Evolutionary conservation across 106 monocot species (phyloP).

Genomic region (Platanthera zijinensis): DNA sequence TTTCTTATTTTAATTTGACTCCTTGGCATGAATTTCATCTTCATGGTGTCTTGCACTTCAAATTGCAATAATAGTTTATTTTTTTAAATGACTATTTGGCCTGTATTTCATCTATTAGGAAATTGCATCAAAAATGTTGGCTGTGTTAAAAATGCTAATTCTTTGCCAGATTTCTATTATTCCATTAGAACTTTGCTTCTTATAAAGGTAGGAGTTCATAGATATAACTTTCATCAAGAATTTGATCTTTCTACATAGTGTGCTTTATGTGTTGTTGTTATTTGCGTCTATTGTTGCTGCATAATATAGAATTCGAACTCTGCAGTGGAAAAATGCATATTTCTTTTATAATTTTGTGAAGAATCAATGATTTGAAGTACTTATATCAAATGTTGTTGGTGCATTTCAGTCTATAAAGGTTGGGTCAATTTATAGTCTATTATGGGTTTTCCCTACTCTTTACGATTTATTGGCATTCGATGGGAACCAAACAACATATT

Average conservation of each 20-base stretch:
- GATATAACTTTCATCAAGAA: too few species aligned
- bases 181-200: too few species aligned
- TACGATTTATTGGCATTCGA: too few species aligned
- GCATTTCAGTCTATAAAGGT: conserved; percentile 65
- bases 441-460: too few species aligned
- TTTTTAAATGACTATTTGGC: too few species aligned
- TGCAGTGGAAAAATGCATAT: background rate
- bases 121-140: conserved; percentile 40
- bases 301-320: background rate
- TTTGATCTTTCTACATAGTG: too few species aligned
- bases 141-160: conserved; percentile 36
- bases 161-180: conserved; percentile 60
- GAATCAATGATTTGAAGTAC: conserved; percentile 52
- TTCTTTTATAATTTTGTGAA: conserved; percentile 19
- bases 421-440: background rate
- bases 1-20: too few species aligned
- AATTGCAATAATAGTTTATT: too few species aligned
- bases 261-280: background rate
- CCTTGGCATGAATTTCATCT: too few species aligned
- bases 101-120: conserved; percentile 27
- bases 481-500: too few species aligned
- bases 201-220: too few species aligned
- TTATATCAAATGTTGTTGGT: conserved; percentile 42
- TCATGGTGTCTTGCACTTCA: too few species aligned
- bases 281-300: background rate